Evolutionary conservation across 1,284 basidiomycete species (phyloP).

Genomic region (Mixia osmundae): DNA sequence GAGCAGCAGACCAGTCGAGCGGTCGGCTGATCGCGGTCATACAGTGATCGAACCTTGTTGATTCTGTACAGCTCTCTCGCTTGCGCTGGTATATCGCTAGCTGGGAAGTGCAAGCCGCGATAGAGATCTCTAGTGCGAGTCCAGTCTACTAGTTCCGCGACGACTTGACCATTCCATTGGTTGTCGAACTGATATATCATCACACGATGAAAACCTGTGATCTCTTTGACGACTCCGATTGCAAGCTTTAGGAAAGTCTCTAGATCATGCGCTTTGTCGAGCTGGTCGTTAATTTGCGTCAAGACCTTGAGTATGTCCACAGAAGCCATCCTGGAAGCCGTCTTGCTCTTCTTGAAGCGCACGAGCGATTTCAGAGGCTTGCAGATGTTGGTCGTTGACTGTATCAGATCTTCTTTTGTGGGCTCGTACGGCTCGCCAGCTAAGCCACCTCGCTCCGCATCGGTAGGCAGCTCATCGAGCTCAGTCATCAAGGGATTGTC

Average conservation of each 20-base stretch:
- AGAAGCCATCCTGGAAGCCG: neutral
- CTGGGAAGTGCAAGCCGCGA: constrained; percentile 28
- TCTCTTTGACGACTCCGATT: constrained; percentile 55
- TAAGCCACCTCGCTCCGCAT: constrained; percentile 6
- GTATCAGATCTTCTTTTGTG: constrained; percentile 32
- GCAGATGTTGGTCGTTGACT: constrained; percentile 47
- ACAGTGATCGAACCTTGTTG: constrained; percentile 59
- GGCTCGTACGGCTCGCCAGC: constrained; percentile 10
- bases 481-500: constrained; percentile 37
- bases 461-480: constrained; percentile 2
- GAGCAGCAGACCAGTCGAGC: constrained; percentile 48
- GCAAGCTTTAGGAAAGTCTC: constrained; percentile 50
- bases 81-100: constrained; percentile 33
- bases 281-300: constrained; percentile 65
- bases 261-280: constrained; percentile 43
- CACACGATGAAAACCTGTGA: constrained; percentile 65
- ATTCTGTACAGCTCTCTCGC: constrained; percentile 33
- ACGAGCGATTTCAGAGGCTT: constrained; percentile 52
- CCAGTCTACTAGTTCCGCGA: constrained; percentile 66
- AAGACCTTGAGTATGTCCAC: constrained; percentile 40
- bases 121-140: constrained; percentile 53
- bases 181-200: constrained; percentile 41
- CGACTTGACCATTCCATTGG: constrained; percentile 37
- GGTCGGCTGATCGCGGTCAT: constrained; percentile 51
- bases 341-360: constrained; percentile 29